Evolutionary conservation across 495 filamentous ascomycete genomes (phyloP).

Genomic region (Aspergillus leporis): DNA sequence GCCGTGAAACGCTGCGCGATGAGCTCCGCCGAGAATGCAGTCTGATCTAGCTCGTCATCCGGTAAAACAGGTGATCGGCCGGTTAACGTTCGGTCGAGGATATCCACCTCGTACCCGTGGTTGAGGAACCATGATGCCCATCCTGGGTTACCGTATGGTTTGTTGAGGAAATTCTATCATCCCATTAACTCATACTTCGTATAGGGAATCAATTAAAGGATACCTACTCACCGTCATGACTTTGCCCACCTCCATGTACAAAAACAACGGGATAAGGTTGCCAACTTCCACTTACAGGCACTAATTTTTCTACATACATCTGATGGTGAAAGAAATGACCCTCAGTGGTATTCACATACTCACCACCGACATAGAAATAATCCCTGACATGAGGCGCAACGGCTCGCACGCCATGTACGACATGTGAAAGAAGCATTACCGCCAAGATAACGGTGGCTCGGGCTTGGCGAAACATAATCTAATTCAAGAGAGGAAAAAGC

Average conservation of each 20-base stretch:
- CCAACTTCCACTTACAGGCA: conserved; percentile 20
- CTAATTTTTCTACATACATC: conserved; percentile 52
- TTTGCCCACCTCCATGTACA: conserved; percentile 47
- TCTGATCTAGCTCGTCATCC: conserved; percentile 9
- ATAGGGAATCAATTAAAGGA: background rate
- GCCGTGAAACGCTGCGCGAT: conserved; percentile 42
- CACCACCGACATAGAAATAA: conserved; percentile 19
- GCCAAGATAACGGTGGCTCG: background rate
- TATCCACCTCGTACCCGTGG: conserved; percentile 48
- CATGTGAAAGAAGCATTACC: background rate
- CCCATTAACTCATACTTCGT: too few relatives aligned
- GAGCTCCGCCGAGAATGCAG: conserved; percentile 22
- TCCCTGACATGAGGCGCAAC: background rate
- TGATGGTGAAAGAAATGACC: conserved; percentile 22
- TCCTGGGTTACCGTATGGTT: conserved; percentile 49
- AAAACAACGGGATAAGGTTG: conserved; percentile 44
- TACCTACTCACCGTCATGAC: conserved; percentile 27
- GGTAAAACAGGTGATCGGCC: conserved; percentile 27
- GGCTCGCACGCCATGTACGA: background rate
- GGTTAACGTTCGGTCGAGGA: conserved; percentile 43
- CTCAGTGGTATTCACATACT: conserved; percentile 18
- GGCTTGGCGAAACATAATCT: background rate
- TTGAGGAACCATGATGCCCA: conserved; percentile 53
- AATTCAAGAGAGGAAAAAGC: background rate
- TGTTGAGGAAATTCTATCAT: conserved; percentile 48